A percentile compares a stretch with the other conserved stretches of the same genome.
These are phyloP conservation scores for Phytopythium vexans DNA, from an alignment of 352 stramenopile genomes.

Conservation along the genomic window DNA sequence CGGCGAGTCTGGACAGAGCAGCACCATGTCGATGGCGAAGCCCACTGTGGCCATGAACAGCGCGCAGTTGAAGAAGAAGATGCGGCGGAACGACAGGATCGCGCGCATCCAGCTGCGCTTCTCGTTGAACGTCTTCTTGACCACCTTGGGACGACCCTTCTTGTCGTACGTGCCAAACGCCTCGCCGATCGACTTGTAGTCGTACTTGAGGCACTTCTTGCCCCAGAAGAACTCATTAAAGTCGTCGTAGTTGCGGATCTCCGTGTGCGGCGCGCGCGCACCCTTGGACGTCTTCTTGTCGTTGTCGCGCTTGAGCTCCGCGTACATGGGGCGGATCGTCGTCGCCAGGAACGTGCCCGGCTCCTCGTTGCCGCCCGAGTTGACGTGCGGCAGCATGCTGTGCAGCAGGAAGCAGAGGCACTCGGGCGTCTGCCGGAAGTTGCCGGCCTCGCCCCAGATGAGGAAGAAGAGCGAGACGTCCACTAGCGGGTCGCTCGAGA, in stretches of 20 bases:
- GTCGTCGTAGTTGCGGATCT: conserved; percentile 88
- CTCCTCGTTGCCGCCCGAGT: conserved; percentile 48
- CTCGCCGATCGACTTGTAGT: conserved; percentile 54
- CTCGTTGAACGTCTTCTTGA: conserved; percentile 85
- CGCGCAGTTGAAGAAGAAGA: conserved; percentile 83
- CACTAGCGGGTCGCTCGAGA: conserved; percentile 73
- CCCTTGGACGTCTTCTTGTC: conserved; percentile 87
- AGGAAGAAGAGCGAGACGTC: conserved; percentile 84
- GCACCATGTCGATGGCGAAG: conserved; percentile 70
- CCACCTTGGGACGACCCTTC: conserved; percentile 74
- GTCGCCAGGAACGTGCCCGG: conserved; percentile 62
- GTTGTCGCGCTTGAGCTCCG: conserved; percentile 81
- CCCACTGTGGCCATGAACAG: conserved; percentile 65
- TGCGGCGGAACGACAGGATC: conserved; percentile 74
- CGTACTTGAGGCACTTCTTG: conserved; percentile 84
- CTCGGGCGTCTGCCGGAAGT: conserved; percentile 82
- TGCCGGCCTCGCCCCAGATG: conserved; percentile 83
- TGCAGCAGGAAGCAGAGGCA: conserved; percentile 80
- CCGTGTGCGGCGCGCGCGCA: conserved; percentile 55
- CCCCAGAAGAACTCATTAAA: conserved; percentile 90
- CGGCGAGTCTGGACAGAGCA: conserved; percentile 73
- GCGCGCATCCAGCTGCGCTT: conserved; percentile 76
- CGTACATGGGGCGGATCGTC: conserved; percentile 83
- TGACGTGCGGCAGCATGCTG: conserved; percentile 69
- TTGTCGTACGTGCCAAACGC: conserved; percentile 76